A percentile compares a stretch with the other conserved stretches of the same genome.
phyloP scores from a whole-genome alignment of 805 yeast genomes.

The Candida quercuum region DNA sequence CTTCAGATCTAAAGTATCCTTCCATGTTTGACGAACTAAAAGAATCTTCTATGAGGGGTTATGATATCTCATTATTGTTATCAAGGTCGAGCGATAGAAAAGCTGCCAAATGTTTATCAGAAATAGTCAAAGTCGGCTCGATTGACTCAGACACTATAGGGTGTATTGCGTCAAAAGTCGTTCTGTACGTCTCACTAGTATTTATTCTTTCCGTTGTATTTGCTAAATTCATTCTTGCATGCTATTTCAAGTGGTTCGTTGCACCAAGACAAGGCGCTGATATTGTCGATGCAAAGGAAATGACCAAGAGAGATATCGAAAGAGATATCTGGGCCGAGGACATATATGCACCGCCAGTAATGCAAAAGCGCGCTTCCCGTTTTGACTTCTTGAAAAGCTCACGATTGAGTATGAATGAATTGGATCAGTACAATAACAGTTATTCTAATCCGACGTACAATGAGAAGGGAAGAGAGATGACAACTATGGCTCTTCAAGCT shows the following conservation, averaged over 20 bases:
- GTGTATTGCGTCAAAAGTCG: slow-evolving; percentile 86
- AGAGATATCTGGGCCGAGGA: slow-evolving; percentile 87
- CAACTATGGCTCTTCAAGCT: slow-evolving; percentile 66
- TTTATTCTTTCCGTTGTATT: slow-evolving; percentile 80
- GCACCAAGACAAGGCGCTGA: slow-evolving; percentile 80
- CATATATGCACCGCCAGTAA: slow-evolving; percentile 47
- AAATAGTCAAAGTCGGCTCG: slow-evolving; percentile 82
- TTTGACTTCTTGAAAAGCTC: slow-evolving; percentile 32
- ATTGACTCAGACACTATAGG: slow-evolving; percentile 89
- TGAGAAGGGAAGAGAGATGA: slow-evolving; percentile 26
- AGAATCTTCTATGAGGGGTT: slow-evolving; percentile 57
- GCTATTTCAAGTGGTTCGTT: slow-evolving; percentile 82
- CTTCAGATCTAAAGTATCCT: slow-evolving; percentile 69
- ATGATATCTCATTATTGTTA: slow-evolving; percentile 73
- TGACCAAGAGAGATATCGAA: slow-evolving; percentile 57
- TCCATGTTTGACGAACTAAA: slow-evolving; percentile 59
- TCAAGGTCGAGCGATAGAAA: slow-evolving; percentile 60
- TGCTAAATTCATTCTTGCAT: slow-evolving; percentile 76
- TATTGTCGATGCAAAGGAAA: slow-evolving; percentile 48
- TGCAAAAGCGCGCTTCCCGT: slow-evolving; percentile 29
- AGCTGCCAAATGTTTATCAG: slow-evolving; percentile 77
- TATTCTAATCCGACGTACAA: slow-evolving; percentile 4
- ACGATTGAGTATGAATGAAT: slow-evolving; percentile 25
- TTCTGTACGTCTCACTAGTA: slow-evolving; percentile 72
- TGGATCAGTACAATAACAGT: slow-evolving; percentile 13